Base-by-base conservation (phyloP, 2,329 filamentous ascomycete genomes). In the Ceratocystis lukuohia region DNA sequence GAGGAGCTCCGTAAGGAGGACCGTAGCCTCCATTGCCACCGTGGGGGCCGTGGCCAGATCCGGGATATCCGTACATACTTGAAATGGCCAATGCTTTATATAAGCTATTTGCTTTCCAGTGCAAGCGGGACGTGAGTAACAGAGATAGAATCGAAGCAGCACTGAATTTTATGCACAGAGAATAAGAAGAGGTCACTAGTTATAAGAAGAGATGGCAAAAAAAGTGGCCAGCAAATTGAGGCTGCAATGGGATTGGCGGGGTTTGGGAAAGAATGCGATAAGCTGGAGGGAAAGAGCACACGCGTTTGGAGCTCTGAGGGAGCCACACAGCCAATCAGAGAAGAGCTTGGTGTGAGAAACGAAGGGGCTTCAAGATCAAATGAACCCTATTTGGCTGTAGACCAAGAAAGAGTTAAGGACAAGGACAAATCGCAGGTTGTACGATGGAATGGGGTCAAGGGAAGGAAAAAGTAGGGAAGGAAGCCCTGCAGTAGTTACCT, bases 31-130 rank as follows among this genome's bases (percentile, higher is more conserved):
- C 62, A 7, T 65, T 62, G 22, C 66, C 68, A 30, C 66, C 65
- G 30, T 66, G 66, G 6, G 67, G 68, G 25, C 68, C 68, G 59
- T 69, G 67, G 20, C 67, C 67, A 64, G 64, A 48, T 61, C 69
- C 67, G 8, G 69, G 69, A 66, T 68, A 69, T 50, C 68, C 68
- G 48, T 67, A 69, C 67, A 69, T 69, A 17, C 15, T 28, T 57
- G 5, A n/a, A 22, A 17, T 33, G 53, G 48, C 48, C 48, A 57
- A 30, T 15, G 53, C 53, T 33, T 33, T 28, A 57, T 8, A n/a
- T 57, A 7, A 30, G 20, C 37, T 15, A 33, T 25, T 15, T 6
- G 20, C 20, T 25, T 56, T 30, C 17, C 5, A 22, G 46, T 48
- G n/a, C 3, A 33, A 57, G 28, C 53, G 15, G 28, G 28, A 17